Evolutionary conservation across 1,284 basidiomycete species (phyloP).

Genomic region (Mrakiaceae sp.): DNA sequence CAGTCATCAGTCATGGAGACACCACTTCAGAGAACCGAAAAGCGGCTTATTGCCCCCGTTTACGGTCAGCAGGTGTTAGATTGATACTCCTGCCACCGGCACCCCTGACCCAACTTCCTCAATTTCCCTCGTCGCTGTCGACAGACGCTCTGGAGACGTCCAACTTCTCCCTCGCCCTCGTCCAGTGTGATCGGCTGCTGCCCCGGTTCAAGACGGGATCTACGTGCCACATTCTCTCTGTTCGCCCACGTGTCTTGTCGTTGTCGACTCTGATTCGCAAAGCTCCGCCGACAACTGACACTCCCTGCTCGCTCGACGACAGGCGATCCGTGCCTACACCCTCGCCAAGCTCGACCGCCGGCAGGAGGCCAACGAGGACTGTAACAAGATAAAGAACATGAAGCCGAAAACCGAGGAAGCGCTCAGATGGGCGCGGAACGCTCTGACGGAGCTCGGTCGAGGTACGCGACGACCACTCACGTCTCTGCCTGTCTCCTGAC

Average conservation of each 20-base stretch:
- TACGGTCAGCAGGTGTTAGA: slow-evolving; percentile 5
- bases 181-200: slow-evolving; percentile 68
- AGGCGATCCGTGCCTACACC: slow-evolving; percentile 74
- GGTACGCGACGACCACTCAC: slow-evolving; percentile 40
- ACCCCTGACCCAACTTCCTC: background rate
- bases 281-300: background rate
- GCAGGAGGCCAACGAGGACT: slow-evolving; percentile 60
- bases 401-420: slow-evolving; percentile 59
- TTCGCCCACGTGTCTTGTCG: slow-evolving; percentile 26
- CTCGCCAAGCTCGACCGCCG: slow-evolving; percentile 67
- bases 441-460: slow-evolving; percentile 59
- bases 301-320: background rate
- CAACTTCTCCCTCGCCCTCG: slow-evolving; percentile 67
- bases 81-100: background rate
- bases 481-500: no score
- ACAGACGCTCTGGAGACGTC: slow-evolving; percentile 69
- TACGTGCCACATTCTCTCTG: slow-evolving; percentile 59
- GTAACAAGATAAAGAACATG: slow-evolving; percentile 58
- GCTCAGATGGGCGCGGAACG: slow-evolving; percentile 69
- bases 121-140: background rate
- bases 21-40: background rate
- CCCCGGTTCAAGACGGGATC: slow-evolving; percentile 52
- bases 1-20: no score
- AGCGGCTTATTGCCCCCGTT: slow-evolving; percentile 2
- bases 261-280: slow-evolving; percentile 9